Percentiles rank a stretch among this genome's conserved stretches.
Evolutionary conservation across 352 stramenopile species (phyloP).

Genomic region (Phytophthora foliorum): DNA sequence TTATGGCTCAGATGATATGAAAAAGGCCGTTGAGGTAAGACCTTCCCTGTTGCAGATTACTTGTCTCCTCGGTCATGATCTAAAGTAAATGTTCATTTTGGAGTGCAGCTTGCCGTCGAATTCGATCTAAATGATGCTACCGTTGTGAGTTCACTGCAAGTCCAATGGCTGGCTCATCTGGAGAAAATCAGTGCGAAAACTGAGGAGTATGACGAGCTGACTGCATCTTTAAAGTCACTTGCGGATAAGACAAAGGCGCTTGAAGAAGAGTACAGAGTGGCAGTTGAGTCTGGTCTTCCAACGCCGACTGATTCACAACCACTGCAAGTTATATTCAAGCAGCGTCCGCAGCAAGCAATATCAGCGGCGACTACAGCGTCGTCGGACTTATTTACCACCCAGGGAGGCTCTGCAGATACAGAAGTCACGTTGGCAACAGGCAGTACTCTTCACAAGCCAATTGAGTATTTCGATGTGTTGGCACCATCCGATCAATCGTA

Average conservation of each 20-base stretch:
- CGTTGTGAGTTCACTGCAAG: constrained; percentile 59
- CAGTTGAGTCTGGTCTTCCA: constrained; percentile 40
- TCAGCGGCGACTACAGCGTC: constrained; percentile 28
- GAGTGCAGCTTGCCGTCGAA: constrained; percentile 70
- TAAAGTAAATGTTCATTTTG: constrained; percentile 9
- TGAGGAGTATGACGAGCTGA: constrained; percentile 46
- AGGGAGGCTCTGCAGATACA: constrained; percentile 37
- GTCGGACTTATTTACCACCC: constrained; percentile 38
- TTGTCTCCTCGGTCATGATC: constrained; percentile 3
- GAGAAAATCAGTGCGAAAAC: constrained; percentile 30
- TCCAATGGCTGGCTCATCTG: constrained; percentile 58
- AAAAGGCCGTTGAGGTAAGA: constrained; percentile 73
- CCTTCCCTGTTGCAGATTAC: background rate
- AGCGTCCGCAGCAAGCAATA: constrained; percentile 66
- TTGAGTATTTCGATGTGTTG: constrained; percentile 78
- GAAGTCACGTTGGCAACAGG: constrained; percentile 55
- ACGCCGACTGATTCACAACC: constrained; percentile 48
- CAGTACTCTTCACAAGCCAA: constrained; percentile 51
- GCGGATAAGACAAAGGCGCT: constrained; percentile 55
- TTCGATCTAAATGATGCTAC: constrained; percentile 76
- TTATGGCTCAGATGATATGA: constrained; percentile 68
- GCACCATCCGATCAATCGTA: constrained; percentile 65
- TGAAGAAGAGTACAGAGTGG: constrained; percentile 57
- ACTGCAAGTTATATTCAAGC: constrained; percentile 89
- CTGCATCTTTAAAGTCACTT: constrained; percentile 57